Base-by-base conservation (phyloP, 805 yeast species). In the Candida saitoana region DNA sequence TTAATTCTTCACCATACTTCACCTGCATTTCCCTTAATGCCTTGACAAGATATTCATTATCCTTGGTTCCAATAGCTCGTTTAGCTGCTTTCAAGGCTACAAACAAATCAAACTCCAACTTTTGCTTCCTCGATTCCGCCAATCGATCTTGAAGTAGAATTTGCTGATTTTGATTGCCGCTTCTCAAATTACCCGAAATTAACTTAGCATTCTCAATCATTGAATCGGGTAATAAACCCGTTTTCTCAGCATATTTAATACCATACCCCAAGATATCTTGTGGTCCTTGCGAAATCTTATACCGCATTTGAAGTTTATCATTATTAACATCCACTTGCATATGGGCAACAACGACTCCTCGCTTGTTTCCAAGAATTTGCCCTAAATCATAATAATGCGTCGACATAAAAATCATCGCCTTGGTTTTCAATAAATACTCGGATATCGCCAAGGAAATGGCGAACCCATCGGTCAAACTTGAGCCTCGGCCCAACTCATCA, bases 401-500 rank as follows among this genome's bases (percentile, higher is more conserved):
- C 3, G 76, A 61, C 11, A 71, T 44, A 43, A 71, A 65, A 1
- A 69, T 66, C 0, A 52, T 47, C 1, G 45, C 43, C 18, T 34
- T 33, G 16, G 43, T 32, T n/a, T 42, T 40, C 0, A 65, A 46
- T 9, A 74, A 46, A 36, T 57, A 56, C 44, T 75, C 76, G 18
- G 67, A 53, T 2, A 69, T 64, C 5, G 77, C 73, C 18, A 69
- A 56, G 2, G 78, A 71, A 2, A 79, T 65, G 2, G 82, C 64
- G 39, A 77, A 70, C 0, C 83, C 82, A 51, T 79, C 82, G 7
- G 66, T 65, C 11, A 41, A 42, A 29, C 44, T 45, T 11, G 43
- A 57, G 24, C 81, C 80, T 34, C 82, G 59, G 1, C 83, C 83
- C 20, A 79, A 53, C 43, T 79, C 84, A 51, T 80, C 84, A 25